These are phyloP conservation scores for Colletotrichum higginsianum DNA, from an alignment of 2,329 filamentous ascomycete genomes.

Conservation along the genomic window DNA sequence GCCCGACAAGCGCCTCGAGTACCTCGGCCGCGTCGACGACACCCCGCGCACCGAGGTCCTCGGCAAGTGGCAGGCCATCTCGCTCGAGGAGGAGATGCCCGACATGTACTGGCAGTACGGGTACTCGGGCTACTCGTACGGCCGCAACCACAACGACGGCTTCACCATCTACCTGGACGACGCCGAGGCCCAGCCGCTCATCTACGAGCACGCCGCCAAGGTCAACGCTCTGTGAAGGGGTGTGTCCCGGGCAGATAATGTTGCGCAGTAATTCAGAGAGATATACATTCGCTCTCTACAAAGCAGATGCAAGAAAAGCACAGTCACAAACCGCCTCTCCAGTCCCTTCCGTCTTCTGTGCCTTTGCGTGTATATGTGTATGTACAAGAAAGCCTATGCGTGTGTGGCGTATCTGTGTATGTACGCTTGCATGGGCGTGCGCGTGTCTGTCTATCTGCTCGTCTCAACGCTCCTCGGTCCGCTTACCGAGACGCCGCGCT, in stretches of 20 bases:
- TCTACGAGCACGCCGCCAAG: conserved; percentile 60
- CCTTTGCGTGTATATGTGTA: no score
- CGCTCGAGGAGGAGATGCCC: conserved; percentile 61
- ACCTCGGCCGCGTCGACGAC: conserved; percentile 59
- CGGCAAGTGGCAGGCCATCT: conserved; percentile 65
- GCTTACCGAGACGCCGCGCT: background rate
- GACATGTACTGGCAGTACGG: conserved; percentile 73
- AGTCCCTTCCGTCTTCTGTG: background rate
- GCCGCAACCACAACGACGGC: conserved; percentile 68
- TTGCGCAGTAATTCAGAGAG: background rate
- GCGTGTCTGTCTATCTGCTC: no score
- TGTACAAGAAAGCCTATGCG: no score
- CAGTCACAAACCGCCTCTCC: background rate
- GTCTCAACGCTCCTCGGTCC: background rate
- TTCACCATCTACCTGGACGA: conserved; percentile 71
- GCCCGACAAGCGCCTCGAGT: conserved; percentile 61
- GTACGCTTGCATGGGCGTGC: no score
- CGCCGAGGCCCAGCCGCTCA: conserved; percentile 59
- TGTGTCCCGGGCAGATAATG: no score
- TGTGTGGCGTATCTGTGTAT: no score
- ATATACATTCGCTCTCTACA: background rate
- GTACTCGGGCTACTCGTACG: conserved; percentile 65
- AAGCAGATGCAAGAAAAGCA: background rate
- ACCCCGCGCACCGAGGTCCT: conserved; percentile 61
- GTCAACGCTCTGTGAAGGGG: conserved; percentile 49